Percentiles rank a stretch among this genome's conserved stretches.
Conservation (phyloP, 1,284 basidiomycete species). For the Moesziomyces sp. region DNA sequence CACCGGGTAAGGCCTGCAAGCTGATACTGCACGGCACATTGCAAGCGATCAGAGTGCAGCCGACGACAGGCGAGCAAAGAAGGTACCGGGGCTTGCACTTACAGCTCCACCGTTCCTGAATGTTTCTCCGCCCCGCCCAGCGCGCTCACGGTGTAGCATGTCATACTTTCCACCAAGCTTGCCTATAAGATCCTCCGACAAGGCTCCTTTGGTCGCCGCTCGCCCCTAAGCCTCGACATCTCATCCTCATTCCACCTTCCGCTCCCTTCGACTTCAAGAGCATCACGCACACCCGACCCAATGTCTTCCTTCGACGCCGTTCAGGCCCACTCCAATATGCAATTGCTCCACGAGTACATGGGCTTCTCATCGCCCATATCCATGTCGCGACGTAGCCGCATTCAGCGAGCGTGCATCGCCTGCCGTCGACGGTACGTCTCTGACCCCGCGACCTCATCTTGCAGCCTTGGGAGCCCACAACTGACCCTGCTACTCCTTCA, state of each 20-base stretch:
- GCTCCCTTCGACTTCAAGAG: not conserved
- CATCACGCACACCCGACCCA: not conserved
- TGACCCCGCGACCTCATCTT: too few relatives aligned
- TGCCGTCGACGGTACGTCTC: constrained; percentile 20
- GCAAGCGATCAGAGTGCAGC: not conserved
- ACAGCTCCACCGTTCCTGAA: not conserved
- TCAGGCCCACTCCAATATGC: not conserved
- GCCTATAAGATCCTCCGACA: not conserved
- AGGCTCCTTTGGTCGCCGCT: not conserved
- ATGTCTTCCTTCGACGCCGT: not conserved
- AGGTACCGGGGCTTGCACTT: not conserved
- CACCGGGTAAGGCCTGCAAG: not conserved
- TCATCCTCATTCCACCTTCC: not conserved
- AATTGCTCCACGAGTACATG: not conserved
- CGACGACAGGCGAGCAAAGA: not conserved
- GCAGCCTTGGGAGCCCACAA: too few relatives aligned
- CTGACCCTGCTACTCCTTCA: not conserved
- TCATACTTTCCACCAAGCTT: not conserved
- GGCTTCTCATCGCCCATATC: constrained; percentile 1
- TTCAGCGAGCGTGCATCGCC: constrained; percentile 15
- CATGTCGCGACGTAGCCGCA: constrained; percentile 15
- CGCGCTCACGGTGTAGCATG: not conserved
- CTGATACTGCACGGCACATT: not conserved
- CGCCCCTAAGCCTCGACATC: not conserved
- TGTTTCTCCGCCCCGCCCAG: not conserved